Base-by-base conservation (phyloP, 2,329 filamentous ascomycete genomes). In the Cordyceps tenuipes region DNA sequence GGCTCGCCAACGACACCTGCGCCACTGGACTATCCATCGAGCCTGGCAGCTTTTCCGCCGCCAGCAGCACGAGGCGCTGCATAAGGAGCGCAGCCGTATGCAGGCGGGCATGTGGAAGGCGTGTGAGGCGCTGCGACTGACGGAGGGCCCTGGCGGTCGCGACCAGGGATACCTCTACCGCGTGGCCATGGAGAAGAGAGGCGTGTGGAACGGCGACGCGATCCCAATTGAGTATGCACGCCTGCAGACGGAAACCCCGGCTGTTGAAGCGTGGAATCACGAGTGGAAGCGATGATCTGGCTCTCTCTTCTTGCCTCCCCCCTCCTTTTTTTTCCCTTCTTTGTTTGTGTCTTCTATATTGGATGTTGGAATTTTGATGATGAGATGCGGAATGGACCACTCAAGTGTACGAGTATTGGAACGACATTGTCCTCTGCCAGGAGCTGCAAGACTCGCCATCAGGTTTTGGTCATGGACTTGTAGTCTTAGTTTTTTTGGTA, bases 21-120 rank as follows among this genome's bases (percentile, higher is more conserved):
- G 94, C 51, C 94, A 99, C 80, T 99, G 94, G 94, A 97, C 94
- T 56, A 97, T 99, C 74, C 92, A 97, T 79, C 91, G 94, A 67
- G 93, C 93, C 23, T 97, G 92, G 91, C 82, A 90, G 68, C 80
- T 97, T 34, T 88, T 88, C 76, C 85, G 87, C 68, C 82, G 86
- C 66, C 83, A 89, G 71, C 81, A 86, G 68, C 85, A 86, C 53
- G 78, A 82, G 64, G 76, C 78, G 41, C 81, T 85, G 56, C 81
- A 89, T 70, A 76, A 80, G 59, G 90, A 92, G 72, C 81, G 97
- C 51, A 84, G 91, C 76, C 81, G 89, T 62, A 82, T 86, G 78
- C 91, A 92, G 76, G 87, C 90, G 70, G 84, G 84, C 69, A 97
- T 99, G 88, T 81, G 82, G 62, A 79, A 80, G 49, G 93, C 94